Base-by-base conservation (phyloP, 2,329 filamentous ascomycete species). In the Cadophora gregata region DNA sequence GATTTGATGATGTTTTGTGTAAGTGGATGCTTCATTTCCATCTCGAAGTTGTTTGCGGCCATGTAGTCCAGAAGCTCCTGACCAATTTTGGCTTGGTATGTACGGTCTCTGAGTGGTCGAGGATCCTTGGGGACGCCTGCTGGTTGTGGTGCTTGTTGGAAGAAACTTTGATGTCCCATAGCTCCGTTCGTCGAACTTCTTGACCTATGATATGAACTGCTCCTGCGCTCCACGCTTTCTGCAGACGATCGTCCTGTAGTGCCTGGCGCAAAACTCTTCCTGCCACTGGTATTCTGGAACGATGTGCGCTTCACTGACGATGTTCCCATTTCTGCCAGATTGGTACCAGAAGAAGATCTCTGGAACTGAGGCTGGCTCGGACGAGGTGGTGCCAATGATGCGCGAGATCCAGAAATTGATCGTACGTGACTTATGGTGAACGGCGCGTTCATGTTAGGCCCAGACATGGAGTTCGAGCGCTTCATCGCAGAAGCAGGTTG, bases 11-110 rank as follows among this genome's bases (percentile, higher is more conserved):
- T 92, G 74, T 97, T 97, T 70, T 92, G 90, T 0, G 93, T 92
- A n/a, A 99, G 83, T 1, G 89, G 90, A 78, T 98, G 92, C 80
- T 97, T 97, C 90, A 96, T 97, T 73, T 98, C 94, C 85, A 97
- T 89, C 79, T 99, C 96, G 75, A 98, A 99, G 77, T 97, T 97
- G 78, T 97, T 90, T 65, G 94, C 90, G 0, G 93, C 90, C 76
- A 99, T 85, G 77, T 97, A 99, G 72, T 99, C 96, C 71, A 97
- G 82, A 64, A 99, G 81, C 75, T 99, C 94, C 73, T 96, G 91
- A 8, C 91, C 93, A 78, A 99, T 94, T 65, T 90, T 88, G 33
- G 88, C 85, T 76, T 96, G 92, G 73, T 91, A 97, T 25, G 86
- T 85, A 45, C 92, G 85, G 76, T 98, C 93, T 76, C 90, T 92